A percentile compares a stretch with the other conserved stretches of the same genome.
These are phyloP conservation scores for Rhizopus sp. DNA, from an alignment of 371 early-diverging fungal genomes.

Conservation along the genomic window DNA sequence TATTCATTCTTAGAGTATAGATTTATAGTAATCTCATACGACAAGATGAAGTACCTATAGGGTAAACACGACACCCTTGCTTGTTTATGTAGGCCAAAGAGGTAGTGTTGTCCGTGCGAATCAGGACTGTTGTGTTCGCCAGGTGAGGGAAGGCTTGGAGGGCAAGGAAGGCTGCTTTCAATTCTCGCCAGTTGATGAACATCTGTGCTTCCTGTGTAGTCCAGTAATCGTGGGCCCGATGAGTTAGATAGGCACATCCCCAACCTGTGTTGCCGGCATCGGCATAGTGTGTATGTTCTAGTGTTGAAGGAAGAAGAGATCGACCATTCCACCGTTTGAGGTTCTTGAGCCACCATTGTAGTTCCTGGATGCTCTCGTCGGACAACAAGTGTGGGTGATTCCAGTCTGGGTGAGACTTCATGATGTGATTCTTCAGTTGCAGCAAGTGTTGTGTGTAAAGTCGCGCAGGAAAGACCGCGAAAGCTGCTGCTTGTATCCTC, in stretches of 20 bases:
- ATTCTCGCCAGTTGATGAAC: conserved; percentile 31
- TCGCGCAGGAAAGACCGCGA: conserved; percentile 16
- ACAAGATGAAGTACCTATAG: too few relatives aligned
- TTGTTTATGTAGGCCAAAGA: conserved; percentile 5
- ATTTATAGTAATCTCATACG: too few relatives aligned
- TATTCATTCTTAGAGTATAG: too few relatives aligned
- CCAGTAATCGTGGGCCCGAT: conserved; percentile 5
- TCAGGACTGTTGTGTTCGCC: not conserved
- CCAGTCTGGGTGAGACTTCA: conserved; percentile 6
- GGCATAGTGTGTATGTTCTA: conserved; percentile 9
- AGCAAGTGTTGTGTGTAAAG: conserved; percentile 14
- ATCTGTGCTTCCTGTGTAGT: conserved; percentile 5
- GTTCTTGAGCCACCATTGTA: conserved; percentile 13
- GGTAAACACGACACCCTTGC: too few relatives aligned
- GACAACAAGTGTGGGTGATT: not conserved
- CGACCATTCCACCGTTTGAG: conserved; percentile 15
- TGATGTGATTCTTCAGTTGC: conserved; percentile 8
- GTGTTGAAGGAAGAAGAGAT: conserved; percentile 11
- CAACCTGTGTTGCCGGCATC: conserved; percentile 26
- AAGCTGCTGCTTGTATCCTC: conserved; percentile 15
- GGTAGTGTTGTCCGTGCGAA: conserved; percentile 14
- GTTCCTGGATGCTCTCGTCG: conserved; percentile 1
- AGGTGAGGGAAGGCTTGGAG: conserved; percentile 15
- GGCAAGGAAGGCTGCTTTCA: conserved; percentile 17
- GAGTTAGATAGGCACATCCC: conserved; percentile 6